Percentiles rank a stretch among this genome's conserved stretches.
These are phyloP conservation scores for Naganishia liquefaciens DNA, from an alignment of 1,284 basidiomycete species.

Conservation along the genomic window DNA sequence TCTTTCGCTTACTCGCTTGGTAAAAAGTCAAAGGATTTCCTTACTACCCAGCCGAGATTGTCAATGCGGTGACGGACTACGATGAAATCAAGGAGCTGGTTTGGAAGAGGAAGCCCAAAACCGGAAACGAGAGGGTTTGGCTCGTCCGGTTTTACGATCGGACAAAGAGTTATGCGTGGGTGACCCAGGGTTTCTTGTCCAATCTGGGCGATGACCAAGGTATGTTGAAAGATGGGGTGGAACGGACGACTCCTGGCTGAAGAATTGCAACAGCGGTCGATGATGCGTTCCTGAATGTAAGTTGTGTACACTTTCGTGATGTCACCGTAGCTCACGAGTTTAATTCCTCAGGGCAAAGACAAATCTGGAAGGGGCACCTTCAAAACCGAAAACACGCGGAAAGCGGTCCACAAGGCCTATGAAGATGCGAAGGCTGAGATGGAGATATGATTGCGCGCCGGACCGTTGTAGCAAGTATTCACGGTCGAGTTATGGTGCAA, in stretches of 20 bases:
- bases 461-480: conserved; percentile 8
- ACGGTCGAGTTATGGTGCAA: conserved; percentile 3
- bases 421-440: conserved; percentile 25
- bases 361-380: conserved; percentile 9
- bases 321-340: background rate
- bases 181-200: conserved; percentile 58
- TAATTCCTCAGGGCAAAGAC: conserved; percentile 19
- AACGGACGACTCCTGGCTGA: background rate
- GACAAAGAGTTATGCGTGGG: conserved; percentile 63
- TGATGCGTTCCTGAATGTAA: conserved; percentile 19
- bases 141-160: conserved; percentile 72
- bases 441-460: conserved; percentile 3
- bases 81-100: conserved; percentile 60
- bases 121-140: conserved; percentile 42
- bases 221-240: conserved; percentile 44
- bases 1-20: background rate
- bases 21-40: conserved; percentile 44
- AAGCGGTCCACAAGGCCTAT: conserved; percentile 25
- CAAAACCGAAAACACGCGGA: conserved; percentile 7
- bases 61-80: conserved; percentile 54
- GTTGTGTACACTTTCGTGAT: background rate
- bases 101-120: conserved; percentile 49
- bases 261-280: conserved; percentile 1
- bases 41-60: conserved; percentile 54
- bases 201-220: conserved; percentile 63